A percentile compares a stretch with the other conserved stretches of the same genome.
Evolutionary conservation across 179 eudicot genomes (phyloP).

Genomic region (Nepenthes alata): DNA sequence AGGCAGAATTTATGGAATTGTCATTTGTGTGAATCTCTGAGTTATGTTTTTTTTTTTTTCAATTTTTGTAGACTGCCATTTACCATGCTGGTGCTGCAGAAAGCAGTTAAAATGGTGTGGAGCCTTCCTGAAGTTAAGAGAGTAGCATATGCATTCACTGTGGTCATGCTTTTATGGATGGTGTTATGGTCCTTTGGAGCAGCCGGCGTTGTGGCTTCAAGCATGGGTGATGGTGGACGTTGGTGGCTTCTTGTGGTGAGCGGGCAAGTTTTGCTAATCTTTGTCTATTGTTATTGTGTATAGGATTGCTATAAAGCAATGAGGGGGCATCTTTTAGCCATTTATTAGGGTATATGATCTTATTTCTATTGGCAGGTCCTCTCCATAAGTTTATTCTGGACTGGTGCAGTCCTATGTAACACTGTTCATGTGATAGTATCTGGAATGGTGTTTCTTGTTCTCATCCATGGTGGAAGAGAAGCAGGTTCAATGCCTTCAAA

Average conservation of each 20-base stretch:
- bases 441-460: constrained; percentile 93
- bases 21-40: background rate
- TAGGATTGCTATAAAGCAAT: background rate
- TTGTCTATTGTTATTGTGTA: constrained; percentile 2
- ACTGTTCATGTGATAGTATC: constrained; percentile 92
- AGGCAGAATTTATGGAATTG: background rate
- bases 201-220: constrained; percentile 91
- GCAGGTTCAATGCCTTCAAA: constrained; percentile 77
- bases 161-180: constrained; percentile 85
- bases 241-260: constrained; percentile 99
- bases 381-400: constrained; percentile 89
- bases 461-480: constrained; percentile 78
- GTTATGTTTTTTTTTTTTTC: background rate
- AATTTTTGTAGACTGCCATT: constrained; percentile 53
- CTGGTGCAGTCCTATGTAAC: constrained; percentile 93
- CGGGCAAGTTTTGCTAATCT: constrained; percentile 70
- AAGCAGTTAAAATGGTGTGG: constrained; percentile 91
- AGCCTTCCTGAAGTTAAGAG: constrained; percentile 78
- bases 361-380: constrained; percentile 44
- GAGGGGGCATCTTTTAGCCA: background rate
- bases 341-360: constrained; percentile 5
- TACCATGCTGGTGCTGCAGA: constrained; percentile 87
- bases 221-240: constrained; percentile 72
- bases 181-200: constrained; percentile 93
- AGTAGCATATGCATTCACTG: constrained; percentile 58